Conservation (phyloP, 495 filamentous ascomycete genomes). For the Neurospora terricola region DNA sequence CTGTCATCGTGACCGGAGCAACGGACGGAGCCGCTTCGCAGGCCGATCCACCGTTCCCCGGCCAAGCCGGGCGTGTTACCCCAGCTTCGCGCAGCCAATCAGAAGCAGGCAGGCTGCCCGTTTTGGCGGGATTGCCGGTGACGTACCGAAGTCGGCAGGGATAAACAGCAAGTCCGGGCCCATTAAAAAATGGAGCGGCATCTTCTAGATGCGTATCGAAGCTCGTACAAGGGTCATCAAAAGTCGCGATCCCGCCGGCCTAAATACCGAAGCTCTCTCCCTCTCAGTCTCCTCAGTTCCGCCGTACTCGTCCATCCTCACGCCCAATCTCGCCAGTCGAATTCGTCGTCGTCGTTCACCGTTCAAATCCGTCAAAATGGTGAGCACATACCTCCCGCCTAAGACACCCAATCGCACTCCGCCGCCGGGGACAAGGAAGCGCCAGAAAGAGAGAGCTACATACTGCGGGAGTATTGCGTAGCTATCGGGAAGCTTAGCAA, state of each 20-base stretch:
- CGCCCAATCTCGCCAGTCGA: not conserved
- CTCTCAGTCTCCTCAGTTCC: not conserved
- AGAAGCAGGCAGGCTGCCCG: not conserved
- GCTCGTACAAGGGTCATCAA: conserved; percentile 7
- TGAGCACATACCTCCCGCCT: not conserved
- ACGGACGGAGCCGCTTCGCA: not conserved
- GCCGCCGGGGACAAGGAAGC: not conserved
- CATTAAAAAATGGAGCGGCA: conserved; percentile 17
- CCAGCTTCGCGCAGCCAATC: conserved; percentile 6
- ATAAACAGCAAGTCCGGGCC: conserved; percentile 9
- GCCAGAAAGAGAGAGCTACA: not conserved
- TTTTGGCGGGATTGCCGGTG: not conserved
- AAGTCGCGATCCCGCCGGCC: not conserved
- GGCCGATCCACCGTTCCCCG: not conserved
- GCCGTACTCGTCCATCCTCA: not conserved
- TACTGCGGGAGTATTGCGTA: not conserved
- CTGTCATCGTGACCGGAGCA: not conserved
- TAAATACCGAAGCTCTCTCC: not conserved
- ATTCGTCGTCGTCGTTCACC: not conserved
- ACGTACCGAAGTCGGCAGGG: conserved; percentile 7
- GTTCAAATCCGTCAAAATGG: not conserved
- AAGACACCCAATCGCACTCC: not conserved
- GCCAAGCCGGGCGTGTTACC: not conserved
- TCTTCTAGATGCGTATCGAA: conserved; percentile 25
- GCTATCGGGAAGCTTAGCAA: not conserved